Evolutionary conservation across 75 land plant genomes (phyloP).

Genomic region (Larix kaempferi): DNA sequence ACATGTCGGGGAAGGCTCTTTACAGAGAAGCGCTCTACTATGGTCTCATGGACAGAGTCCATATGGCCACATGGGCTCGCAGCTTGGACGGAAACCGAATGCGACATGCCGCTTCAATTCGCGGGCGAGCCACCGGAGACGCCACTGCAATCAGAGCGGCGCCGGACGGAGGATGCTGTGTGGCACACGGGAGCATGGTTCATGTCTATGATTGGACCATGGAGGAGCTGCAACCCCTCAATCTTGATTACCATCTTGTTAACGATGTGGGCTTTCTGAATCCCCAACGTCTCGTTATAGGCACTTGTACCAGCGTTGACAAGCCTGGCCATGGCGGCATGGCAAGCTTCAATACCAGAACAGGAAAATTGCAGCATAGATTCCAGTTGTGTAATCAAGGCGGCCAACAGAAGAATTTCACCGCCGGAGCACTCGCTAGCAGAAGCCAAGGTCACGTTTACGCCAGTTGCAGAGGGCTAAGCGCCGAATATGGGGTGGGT

Average conservation of each 20-base stretch:
- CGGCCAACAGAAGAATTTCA: conserved; percentile 53
- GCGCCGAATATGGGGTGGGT: conserved; percentile 77
- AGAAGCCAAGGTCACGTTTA: conserved; percentile 38
- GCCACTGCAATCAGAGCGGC: conserved; percentile 79
- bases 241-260: conserved; percentile 67
- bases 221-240: conserved; percentile 63
- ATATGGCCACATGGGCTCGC: conserved; percentile 60
- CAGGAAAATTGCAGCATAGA: conserved; percentile 57
- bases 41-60: conserved; percentile 69
- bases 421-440: conserved; percentile 60
- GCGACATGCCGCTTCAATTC: conserved; percentile 29
- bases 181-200: conserved; percentile 84
- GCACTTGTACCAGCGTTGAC: conserved; percentile 62
- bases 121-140: conserved; percentile 77
- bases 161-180: conserved; percentile 86
- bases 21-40: conserved; percentile 80
- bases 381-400: conserved; percentile 48
- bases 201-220: conserved; percentile 89
- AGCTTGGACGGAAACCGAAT: conserved; percentile 81
- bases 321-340: conserved; percentile 61
- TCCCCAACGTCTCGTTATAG: conserved; percentile 48
- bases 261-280: conserved; percentile 74
- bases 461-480: conserved; percentile 75
- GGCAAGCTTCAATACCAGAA: conserved; percentile 52
- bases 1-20: conserved; percentile 59